Evolutionary conservation across 139 green algal genomes (phyloP).

Genomic region (Micromonas commoda): DNA sequence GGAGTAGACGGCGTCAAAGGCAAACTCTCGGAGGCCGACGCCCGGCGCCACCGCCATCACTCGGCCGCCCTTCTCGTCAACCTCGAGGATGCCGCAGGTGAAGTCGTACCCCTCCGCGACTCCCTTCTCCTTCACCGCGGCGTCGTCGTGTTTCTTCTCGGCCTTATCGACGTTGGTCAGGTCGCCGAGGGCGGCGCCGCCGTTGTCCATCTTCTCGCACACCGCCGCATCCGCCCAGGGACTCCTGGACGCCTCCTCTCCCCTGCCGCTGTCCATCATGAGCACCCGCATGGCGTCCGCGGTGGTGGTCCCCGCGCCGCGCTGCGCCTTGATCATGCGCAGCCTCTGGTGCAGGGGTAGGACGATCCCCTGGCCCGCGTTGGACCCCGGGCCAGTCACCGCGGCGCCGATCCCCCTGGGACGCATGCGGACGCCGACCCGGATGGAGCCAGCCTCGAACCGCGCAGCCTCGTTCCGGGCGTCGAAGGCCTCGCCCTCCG

Average conservation of each 20-base stretch:
- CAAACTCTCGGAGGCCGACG: conserved; percentile 30
- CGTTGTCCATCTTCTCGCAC: background rate
- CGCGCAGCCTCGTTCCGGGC: background rate
- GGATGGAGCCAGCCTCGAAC: background rate
- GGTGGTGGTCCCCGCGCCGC: background rate
- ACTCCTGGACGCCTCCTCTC: background rate
- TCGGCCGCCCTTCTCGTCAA: background rate
- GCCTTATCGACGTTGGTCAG: background rate
- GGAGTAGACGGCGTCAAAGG: conserved; percentile 11
- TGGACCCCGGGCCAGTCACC: no score
- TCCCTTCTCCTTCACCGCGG: background rate
- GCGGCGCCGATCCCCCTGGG: background rate
- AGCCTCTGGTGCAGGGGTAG: background rate
- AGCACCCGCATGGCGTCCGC: background rate
- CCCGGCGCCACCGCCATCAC: conserved; percentile 27
- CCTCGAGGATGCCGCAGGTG: background rate
- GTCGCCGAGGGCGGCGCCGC: background rate
- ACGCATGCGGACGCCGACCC: background rate
- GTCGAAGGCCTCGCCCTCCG: background rate
- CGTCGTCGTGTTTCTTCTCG: background rate
- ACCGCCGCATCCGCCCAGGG: background rate
- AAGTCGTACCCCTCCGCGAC: background rate
- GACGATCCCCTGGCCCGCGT: background rate
- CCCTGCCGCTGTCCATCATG: background rate
- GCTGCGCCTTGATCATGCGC: background rate